Percentiles rank a stretch among this genome's conserved stretches.
Conservation (phyloP, 306 rosid genomes). For the Gastrolobium villosum region DNA sequence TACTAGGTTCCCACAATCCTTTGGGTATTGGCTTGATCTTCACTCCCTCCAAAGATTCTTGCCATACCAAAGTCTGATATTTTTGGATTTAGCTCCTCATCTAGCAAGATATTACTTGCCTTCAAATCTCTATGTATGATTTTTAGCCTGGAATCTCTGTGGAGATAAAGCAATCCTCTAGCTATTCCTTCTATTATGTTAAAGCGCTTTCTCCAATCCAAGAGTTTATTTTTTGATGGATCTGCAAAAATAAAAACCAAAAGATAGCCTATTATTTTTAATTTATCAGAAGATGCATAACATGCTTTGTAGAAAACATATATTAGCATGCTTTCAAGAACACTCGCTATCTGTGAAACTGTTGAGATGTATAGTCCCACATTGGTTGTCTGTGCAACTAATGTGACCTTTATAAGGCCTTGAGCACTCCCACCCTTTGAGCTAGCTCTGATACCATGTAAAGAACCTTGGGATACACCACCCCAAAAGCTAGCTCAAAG, state of each 20-base stretch:
- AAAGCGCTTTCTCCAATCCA: slow-evolving; percentile 43
- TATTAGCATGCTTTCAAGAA: background rate
- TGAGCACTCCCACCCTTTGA: no score
- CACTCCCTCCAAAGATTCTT: slow-evolving; percentile 48
- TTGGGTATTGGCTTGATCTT: slow-evolving; percentile 41
- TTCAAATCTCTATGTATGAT: slow-evolving; percentile 50
- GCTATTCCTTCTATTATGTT: slow-evolving; percentile 48
- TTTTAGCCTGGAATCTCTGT: slow-evolving; percentile 47
- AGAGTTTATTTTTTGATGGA: slow-evolving; percentile 16
- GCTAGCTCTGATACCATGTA: no score
- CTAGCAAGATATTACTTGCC: slow-evolving; percentile 43
- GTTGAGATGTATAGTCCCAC: no score
- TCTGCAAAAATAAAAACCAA: background rate
- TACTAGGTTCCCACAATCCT: slow-evolving; percentile 51
- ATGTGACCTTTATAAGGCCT: no score
- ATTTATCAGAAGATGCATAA: background rate
- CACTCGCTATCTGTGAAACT: background rate
- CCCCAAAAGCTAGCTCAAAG: no score
- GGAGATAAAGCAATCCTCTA: slow-evolving; percentile 49
- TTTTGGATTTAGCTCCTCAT: slow-evolving; percentile 43
- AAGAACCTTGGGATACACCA: no score
- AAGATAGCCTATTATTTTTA: background rate
- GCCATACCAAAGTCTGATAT: slow-evolving; percentile 56
- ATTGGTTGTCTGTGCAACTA: no score
- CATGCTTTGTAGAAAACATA: background rate